A percentile compares a stretch with the other conserved stretches of the same genome.
phyloP scores from a whole-genome alignment of 2,329 filamentous ascomycete species.

The Aspergillus versicolor region DNA sequence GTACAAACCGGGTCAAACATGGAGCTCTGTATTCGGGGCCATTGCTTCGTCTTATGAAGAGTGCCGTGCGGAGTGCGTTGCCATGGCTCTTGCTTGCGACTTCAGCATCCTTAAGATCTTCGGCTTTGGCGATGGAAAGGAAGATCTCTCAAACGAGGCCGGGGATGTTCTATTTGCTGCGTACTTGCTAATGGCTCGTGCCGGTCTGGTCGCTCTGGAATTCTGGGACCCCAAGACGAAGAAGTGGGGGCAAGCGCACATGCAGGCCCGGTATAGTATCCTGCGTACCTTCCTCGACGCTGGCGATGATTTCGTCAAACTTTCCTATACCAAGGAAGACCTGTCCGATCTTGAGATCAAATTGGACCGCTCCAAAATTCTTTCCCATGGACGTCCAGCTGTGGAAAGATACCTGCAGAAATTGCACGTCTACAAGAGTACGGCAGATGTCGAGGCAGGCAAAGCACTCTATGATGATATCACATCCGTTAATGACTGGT shows the following conservation, averaged over 20 bases:
- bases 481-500: constrained; percentile 81
- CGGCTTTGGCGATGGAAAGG: constrained; percentile 76
- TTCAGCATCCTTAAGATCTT: constrained; percentile 88
- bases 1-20: constrained; percentile 95
- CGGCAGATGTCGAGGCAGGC: constrained; percentile 77
- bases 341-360: constrained; percentile 79
- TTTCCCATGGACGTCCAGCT: constrained; percentile 76
- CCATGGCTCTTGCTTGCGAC: constrained; percentile 87
- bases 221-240: constrained; percentile 89
- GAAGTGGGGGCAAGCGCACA: constrained; percentile 93
- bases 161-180: constrained; percentile 84
- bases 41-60: constrained; percentile 90
- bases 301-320: constrained; percentile 80
- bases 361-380: constrained; percentile 82
- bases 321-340: constrained; percentile 72
- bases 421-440: constrained; percentile 88
- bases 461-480: constrained; percentile 78
- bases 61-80: constrained; percentile 89
- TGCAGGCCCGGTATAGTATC: constrained; percentile 88
- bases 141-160: constrained; percentile 71
- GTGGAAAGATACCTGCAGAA: constrained; percentile 87
- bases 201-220: constrained; percentile 84
- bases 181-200: constrained; percentile 91
- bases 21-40: constrained; percentile 87
- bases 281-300: constrained; percentile 74